phyloP scores from a whole-genome alignment of 176 grass and related monocot species.

The Guadua angustifolia region DNA sequence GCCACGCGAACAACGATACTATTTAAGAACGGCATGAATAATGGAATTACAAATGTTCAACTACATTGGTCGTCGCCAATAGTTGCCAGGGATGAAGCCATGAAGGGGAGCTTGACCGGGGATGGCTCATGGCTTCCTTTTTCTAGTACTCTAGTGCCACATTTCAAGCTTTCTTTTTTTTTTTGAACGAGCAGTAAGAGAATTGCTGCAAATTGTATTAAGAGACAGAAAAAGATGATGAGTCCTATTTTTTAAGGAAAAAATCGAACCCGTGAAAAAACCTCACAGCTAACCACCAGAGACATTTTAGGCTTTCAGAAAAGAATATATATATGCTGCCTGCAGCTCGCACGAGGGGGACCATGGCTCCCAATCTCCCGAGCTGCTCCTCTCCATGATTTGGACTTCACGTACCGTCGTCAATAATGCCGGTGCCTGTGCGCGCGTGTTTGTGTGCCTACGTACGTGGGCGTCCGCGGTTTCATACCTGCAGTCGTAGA shows the following conservation, averaged over 20 bases:
- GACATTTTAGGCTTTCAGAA: neutral
- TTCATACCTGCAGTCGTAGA: conserved; percentile 29
- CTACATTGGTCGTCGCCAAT: neutral
- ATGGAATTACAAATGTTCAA: neutral
- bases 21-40: neutral
- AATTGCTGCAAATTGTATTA: too few relatives aligned
- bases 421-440: neutral
- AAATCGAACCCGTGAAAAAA: too few relatives aligned
- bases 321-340: neutral
- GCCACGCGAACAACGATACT: conserved; percentile 23
- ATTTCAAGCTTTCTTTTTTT: neutral
- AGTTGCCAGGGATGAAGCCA: neutral
- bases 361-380: too few relatives aligned
- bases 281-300: too few relatives aligned
- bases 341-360: too few relatives aligned
- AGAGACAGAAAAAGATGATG: too few relatives aligned
- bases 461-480: neutral
- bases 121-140: neutral
- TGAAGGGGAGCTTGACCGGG: neutral
- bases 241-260: too few relatives aligned
- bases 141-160: neutral
- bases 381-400: neutral
- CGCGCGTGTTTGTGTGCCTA: too few relatives aligned
- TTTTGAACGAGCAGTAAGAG: too few relatives aligned
- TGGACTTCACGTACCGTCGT: conserved; percentile 11